Evolutionary conservation across 306 rosid species (phyloP).

Genomic region (Vicia faba): DNA sequence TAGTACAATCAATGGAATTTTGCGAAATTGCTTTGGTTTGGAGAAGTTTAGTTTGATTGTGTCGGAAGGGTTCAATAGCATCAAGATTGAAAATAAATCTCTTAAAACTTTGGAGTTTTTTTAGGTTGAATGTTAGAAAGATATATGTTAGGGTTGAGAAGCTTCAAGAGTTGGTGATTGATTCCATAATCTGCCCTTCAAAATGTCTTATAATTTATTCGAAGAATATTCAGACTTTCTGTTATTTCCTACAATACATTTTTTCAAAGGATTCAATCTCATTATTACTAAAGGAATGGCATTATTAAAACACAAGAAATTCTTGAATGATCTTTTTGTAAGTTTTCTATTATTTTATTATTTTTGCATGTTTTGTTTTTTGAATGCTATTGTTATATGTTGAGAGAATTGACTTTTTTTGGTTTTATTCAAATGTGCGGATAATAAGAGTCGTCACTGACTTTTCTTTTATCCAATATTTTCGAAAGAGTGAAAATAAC

Average conservation of each 20-base stretch:
- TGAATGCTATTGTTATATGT: too few relatives aligned
- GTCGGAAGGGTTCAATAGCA: slow-evolving; percentile 3
- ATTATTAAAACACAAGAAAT: slow-evolving; percentile 13
- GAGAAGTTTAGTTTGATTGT: slow-evolving; percentile 18
- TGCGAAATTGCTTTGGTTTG: slow-evolving; percentile 1
- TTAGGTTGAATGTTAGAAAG: background rate
- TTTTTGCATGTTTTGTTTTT: too few relatives aligned
- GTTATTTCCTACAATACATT: background rate
- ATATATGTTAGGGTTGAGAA: slow-evolving; percentile 20
- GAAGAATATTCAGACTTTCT: background rate
- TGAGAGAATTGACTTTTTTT: too few relatives aligned
- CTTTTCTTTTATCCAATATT: too few relatives aligned
- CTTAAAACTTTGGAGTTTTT: slow-evolving; percentile 26
- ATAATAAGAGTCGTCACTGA: too few relatives aligned
- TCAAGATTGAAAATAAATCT: background rate
- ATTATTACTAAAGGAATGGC: background rate
- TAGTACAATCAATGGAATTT: background rate
- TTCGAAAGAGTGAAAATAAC: too few relatives aligned
- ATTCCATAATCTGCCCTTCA: slow-evolving; percentile 11
- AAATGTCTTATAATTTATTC: background rate
- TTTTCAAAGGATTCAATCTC: too few relatives aligned
- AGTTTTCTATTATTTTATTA: background rate
- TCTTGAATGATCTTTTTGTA: slow-evolving; percentile 31
- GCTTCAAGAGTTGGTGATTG: background rate
- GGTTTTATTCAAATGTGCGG: too few relatives aligned